These are phyloP conservation scores for Mortierella sp. DNA, from an alignment of 371 early-diverging fungal species.

Conservation along the genomic window DNA sequence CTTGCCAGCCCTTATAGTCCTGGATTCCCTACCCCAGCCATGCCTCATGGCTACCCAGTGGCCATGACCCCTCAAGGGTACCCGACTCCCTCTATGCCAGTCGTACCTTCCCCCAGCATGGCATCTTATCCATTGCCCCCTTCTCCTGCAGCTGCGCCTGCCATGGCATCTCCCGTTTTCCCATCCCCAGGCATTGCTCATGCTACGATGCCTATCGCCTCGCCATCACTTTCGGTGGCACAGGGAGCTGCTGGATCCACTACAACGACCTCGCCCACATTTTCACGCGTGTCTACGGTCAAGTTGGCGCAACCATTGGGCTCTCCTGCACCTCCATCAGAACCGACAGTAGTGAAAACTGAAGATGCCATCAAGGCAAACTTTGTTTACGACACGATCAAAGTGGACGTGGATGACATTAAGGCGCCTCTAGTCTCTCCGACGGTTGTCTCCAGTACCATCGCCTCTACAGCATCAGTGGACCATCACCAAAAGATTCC, in stretches of 20 bases:
- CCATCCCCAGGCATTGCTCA: neutral
- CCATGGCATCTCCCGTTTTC: neutral
- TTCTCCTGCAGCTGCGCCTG: conserved; percentile 7
- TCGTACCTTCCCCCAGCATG: conserved; percentile 33
- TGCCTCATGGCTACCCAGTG: conserved; percentile 29
- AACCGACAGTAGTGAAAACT: neutral
- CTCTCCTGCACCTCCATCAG: neutral
- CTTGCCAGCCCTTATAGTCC: conserved; percentile 34
- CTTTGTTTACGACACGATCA: conserved; percentile 23
- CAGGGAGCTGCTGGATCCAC: conserved; percentile 16
- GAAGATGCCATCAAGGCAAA: conserved; percentile 16
- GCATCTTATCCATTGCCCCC: conserved; percentile 35
- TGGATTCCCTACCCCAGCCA: conserved; percentile 34
- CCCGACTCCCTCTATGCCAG: conserved; percentile 28
- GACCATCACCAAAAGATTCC: neutral
- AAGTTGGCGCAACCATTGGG: no score
- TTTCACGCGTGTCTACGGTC: no score
- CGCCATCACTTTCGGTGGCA: conserved; percentile 2
- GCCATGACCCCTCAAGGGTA: conserved; percentile 32
- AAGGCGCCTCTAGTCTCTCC: conserved; percentile 24
- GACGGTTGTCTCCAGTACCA: neutral
- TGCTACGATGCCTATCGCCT: neutral
- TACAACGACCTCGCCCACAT: no score
- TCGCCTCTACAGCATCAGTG: neutral
- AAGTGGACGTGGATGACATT: conserved; percentile 45